phyloP scores from a whole-genome alignment of 2,329 filamentous ascomycete species.

The Nakataea oryzae region DNA sequence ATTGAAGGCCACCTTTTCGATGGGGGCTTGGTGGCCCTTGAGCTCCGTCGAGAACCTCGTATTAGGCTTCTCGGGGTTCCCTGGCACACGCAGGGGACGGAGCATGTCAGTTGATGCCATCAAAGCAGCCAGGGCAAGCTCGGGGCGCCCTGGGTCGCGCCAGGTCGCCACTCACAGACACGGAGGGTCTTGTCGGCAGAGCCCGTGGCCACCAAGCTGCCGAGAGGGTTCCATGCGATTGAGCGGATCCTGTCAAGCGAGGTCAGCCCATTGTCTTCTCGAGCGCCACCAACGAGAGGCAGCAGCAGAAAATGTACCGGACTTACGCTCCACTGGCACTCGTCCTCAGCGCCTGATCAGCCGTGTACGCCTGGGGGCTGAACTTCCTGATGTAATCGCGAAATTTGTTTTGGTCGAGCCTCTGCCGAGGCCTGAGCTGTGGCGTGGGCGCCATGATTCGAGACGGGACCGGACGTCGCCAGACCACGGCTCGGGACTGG shows the following conservation, averaged over 20 bases:
- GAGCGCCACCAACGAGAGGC: background rate
- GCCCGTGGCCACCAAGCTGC: constrained; percentile 75
- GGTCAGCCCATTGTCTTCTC: background rate
- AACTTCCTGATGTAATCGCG: constrained; percentile 53
- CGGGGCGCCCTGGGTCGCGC: background rate
- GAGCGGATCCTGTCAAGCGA: constrained; percentile 51
- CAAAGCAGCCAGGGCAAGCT: background rate
- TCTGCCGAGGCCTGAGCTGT: constrained; percentile 34
- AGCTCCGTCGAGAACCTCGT: constrained; percentile 68
- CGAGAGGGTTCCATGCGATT: constrained; percentile 82
- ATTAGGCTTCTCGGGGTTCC: constrained; percentile 68
- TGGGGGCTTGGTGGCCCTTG: constrained; percentile 51
- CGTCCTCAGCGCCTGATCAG: background rate
- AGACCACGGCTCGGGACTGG: background rate
- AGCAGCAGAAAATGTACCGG: background rate
- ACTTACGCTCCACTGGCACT: background rate
- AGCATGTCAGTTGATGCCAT: background rate
- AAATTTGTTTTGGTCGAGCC: constrained; percentile 61
- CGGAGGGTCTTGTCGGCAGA: constrained; percentile 59
- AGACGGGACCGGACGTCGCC: background rate
- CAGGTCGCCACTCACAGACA: constrained; percentile 45
- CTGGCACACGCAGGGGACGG: constrained; percentile 19
- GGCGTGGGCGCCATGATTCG: constrained; percentile 16
- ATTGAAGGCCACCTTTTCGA: constrained; percentile 72
- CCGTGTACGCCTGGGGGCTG: constrained; percentile 57